Base-by-base conservation (phyloP, 208 protist genomes). In the Porcisia deanei region DNA sequence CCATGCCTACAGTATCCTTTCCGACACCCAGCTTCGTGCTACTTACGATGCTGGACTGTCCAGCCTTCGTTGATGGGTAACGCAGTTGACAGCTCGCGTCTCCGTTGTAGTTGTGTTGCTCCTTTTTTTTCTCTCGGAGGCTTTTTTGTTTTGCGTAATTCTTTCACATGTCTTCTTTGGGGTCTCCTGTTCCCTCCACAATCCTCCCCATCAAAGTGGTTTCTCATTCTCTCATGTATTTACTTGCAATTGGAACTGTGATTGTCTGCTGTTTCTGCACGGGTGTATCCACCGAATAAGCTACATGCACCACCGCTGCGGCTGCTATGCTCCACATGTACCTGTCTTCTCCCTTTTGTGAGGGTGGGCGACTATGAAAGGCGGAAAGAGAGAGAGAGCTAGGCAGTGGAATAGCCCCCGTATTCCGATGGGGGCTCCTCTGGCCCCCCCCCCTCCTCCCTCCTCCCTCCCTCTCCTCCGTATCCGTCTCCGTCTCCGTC, bases 1-100 rank as follows among this genome's bases (percentile, higher is more conserved):
- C 65, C 70, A 95, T 34, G 98, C 99, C 12, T 99, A 99, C 88
- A 95, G 96, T 39, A 89, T 99, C 8, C 89, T 99, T 1, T 86
- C 79, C 7, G 96, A 99, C 75, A 58, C 81, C 8, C 77, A 94
- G 58, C 98, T 98, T 71, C 93, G 98, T 53, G 71, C 85, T 57
- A 70, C 95, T 9, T 99, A 99, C 85, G 99, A 99, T 81, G 78
- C 73, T 34, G 83, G 83, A 12, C 64, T 96, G 66, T 67, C 52
- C 7, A 47, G 60, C 14, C 54, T 37, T 39, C 55, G 25, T 71
- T 81, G 55, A 57, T 30, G 10, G 66, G 66, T 53, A 57, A 12
- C 39, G n/a, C 47, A 25, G 25, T 9, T 1, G 12, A 14, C n/a
- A 16, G 3, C 47, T 25, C 45, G 22, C 39, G 12, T 41, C 47